phyloP scores from a whole-genome alignment of 257 asterid species.

The Ballota nigra region DNA sequence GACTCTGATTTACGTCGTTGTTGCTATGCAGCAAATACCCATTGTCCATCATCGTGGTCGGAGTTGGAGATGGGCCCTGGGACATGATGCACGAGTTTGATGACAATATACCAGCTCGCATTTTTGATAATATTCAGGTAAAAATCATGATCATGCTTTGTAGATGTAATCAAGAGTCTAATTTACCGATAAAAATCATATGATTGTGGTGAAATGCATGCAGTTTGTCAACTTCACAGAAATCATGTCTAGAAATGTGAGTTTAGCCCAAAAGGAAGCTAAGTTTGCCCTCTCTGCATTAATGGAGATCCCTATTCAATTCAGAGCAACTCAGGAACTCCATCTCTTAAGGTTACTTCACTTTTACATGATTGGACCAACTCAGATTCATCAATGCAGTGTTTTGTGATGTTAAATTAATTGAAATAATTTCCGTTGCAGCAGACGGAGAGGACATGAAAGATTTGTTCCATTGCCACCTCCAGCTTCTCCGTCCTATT shows the following conservation, averaged over 20 bases:
- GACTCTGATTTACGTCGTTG: not conserved
- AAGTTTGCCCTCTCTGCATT: conserved; percentile 77
- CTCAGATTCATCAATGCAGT: not conserved
- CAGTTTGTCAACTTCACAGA: conserved; percentile 95
- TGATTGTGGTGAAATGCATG: conserved; percentile 12
- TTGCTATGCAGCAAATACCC: conserved; percentile 61
- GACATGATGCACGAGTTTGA: conserved; percentile 83
- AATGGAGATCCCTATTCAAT: conserved; percentile 91
- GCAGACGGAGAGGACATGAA: conserved; percentile 32
- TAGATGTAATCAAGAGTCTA: not conserved
- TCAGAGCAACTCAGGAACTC: conserved; percentile 80
- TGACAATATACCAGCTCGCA: conserved; percentile 81
- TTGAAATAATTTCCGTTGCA: conserved; percentile 4
- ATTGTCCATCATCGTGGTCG: conserved; percentile 80
- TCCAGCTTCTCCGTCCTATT: conserved; percentile 20
- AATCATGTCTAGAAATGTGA: conserved; percentile 71
- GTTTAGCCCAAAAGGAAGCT: conserved; percentile 65
- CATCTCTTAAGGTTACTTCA: conserved; percentile 56
- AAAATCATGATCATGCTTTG: not conserved
- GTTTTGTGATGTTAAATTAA: not conserved
- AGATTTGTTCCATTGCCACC: conserved; percentile 39
- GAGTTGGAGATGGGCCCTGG: conserved; percentile 99
- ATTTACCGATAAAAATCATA: not conserved
- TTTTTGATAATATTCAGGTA: conserved; percentile 89
- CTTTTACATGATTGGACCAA: not conserved